Conservation (phyloP, 805 yeast genomes). For the Candida patagonica region DNA sequence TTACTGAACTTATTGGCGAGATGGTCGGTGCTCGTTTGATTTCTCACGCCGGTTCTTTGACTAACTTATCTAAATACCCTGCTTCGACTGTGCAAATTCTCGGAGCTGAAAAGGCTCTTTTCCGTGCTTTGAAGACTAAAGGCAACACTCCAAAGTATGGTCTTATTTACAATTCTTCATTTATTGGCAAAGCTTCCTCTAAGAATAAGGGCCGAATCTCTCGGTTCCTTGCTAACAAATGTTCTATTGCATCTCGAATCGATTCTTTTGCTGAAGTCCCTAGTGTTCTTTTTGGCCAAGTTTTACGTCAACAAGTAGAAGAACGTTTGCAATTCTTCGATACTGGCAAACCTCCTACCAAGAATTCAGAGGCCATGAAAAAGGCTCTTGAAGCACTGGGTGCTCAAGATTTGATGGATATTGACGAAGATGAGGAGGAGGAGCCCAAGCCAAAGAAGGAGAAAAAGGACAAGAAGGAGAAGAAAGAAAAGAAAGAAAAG, state of each 20-base stretch:
- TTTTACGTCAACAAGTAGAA: constrained; percentile 93
- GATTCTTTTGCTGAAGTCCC: constrained; percentile 97
- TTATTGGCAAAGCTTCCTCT: constrained; percentile 86
- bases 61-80: constrained; percentile 94
- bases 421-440: constrained; percentile 31
- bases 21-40: constrained; percentile 96
- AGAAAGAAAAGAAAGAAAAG: constrained; percentile 4
- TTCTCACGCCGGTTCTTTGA: constrained; percentile 93
- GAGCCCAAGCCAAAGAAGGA: constrained; percentile 33
- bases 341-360: constrained; percentile 94
- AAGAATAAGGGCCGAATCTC: constrained; percentile 99
- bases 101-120: constrained; percentile 98
- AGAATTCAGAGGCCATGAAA: constrained; percentile 88
- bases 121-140: constrained; percentile 97
- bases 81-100: constrained; percentile 97
- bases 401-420: constrained; percentile 33
- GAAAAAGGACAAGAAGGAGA: constrained; percentile 14
- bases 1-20: constrained; percentile 94
- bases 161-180: constrained; percentile 89
- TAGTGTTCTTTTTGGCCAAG: constrained; percentile 77
- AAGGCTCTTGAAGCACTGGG: constrained; percentile 72
- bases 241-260: constrained; percentile 97
- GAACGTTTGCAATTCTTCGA: constrained; percentile 94
- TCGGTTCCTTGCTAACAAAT: constrained; percentile 96
- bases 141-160: constrained; percentile 99